Conservation (phyloP, 768 basidiomycete species). For the Boletus vinaceobasis region DNA sequence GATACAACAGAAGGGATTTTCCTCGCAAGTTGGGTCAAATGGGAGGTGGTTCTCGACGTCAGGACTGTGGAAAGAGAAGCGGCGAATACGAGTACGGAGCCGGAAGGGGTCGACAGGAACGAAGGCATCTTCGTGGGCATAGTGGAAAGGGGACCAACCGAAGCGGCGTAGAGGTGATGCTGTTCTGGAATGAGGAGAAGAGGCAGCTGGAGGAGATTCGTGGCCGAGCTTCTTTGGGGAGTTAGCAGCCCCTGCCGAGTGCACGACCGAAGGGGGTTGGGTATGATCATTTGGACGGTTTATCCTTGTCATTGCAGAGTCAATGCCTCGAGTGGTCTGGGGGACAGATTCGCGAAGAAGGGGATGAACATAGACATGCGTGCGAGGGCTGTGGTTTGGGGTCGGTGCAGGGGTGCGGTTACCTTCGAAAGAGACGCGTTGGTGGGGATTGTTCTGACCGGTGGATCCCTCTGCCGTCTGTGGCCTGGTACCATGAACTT, state of each 20-base stretch:
- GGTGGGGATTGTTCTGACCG: constrained; percentile 44
- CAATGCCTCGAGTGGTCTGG: constrained; percentile 5
- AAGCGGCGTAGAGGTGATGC: constrained; percentile 61
- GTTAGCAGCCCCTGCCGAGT: not conserved
- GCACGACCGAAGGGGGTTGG: constrained; percentile 9
- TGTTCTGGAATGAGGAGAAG: constrained; percentile 39
- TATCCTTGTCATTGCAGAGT: constrained; percentile 8
- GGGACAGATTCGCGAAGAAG: constrained; percentile 17
- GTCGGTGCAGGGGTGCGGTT: constrained; percentile 34
- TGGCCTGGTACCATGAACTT: constrained; percentile 12
- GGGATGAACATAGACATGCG: constrained; percentile 34
- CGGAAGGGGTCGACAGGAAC: constrained; percentile 55
- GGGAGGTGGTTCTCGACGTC: constrained; percentile 16
- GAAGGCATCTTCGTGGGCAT: constrained; percentile 52
- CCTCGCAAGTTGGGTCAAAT: constrained; percentile 25
- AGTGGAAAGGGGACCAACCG: constrained; percentile 50
- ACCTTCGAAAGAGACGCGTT: constrained; percentile 53
- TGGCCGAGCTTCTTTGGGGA: constrained; percentile 21
- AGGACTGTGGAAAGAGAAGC: constrained; percentile 20
- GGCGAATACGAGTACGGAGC: constrained; percentile 23
- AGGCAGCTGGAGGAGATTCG: constrained; percentile 27
- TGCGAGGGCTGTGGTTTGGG: constrained; percentile 28
- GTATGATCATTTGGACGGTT: constrained; percentile 7
- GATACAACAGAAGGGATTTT: constrained; percentile 21
- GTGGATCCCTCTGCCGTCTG: constrained; percentile 37